Base-by-base conservation (phyloP, 2,329 filamentous ascomycete genomes). In the Penicillium sp. region DNA sequence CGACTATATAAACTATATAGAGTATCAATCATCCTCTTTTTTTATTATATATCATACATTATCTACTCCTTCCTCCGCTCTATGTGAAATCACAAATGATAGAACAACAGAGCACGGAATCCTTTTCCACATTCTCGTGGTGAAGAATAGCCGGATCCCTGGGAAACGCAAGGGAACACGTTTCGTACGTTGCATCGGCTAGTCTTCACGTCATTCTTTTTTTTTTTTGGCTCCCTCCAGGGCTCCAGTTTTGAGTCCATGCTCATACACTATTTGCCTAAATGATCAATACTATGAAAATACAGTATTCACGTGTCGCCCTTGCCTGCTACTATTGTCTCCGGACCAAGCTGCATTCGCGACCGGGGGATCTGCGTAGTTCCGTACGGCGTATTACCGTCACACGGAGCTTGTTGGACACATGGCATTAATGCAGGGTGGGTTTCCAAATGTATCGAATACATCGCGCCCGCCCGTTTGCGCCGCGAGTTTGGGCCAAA, bases 351-450 rank as follows among this genome's bases (percentile, higher is more conserved):
- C 48, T 51, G 48, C 42, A 51, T 52, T 52, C 31, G 38, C 29
- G 50, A 52, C 50, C 44, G 44, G 50, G 50, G 40, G 22, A 22
- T 42, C 38, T 52, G 50, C 44, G 47, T n/a, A 47, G 18, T 48
- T 22, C 50, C 50, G 50, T 41, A 44, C 5, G 24, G 24, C 41
- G 29, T 36, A 38, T 14, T 45, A 48, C 45, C 16, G 45, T 46
- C 24, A 8, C 34, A 36, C 4, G 14, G 5, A 31, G 29, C 45
- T 50, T 48, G 59, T 58, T 55, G 52, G 48, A 57, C 59, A 62
- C 59, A 62, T 62, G 59, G 59, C 59, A 48, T 27, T 7, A 21
- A 40, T 40, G 50, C 49, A 53, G 56, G 55, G 51, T 45, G 45
- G 41, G 42, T 41, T 36, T 34, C 32, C 36, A 27, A 27, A 27